Evolutionary conservation across 805 yeast genomes (phyloP).

Genomic region (Suhomyces tanzawaensis): DNA sequence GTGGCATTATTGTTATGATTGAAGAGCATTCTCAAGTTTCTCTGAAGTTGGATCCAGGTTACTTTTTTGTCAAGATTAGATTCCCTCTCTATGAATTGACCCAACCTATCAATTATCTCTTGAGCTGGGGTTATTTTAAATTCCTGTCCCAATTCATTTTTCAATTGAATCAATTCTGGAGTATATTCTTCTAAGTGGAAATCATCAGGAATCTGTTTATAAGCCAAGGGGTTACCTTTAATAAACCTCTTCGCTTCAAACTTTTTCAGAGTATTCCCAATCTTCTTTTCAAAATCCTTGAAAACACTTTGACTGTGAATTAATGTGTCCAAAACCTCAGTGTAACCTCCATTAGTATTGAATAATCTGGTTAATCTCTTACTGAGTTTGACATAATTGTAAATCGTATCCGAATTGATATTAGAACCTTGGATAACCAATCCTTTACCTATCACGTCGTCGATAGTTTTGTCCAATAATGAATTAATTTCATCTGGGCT

Average conservation of each 20-base stretch:
- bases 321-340: constrained; percentile 56
- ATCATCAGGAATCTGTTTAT: constrained; percentile 33
- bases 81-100: constrained; percentile 15
- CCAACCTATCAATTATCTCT: constrained; percentile 16
- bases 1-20: constrained; percentile 31
- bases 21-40: constrained; percentile 32
- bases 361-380: constrained; percentile 27
- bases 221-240: too few species aligned
- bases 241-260: neutral
- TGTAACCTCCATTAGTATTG: constrained; percentile 55
- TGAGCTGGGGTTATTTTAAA: constrained; percentile 15
- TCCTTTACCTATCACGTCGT: constrained; percentile 12
- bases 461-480: constrained; percentile 15
- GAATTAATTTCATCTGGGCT: constrained; percentile 14
- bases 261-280: constrained; percentile 5
- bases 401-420: constrained; percentile 12
- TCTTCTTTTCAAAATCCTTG: constrained; percentile 20
- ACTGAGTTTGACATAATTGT: constrained; percentile 15
- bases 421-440: constrained; percentile 13
- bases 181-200: constrained; percentile 32
- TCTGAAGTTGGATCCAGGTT: constrained; percentile 25
- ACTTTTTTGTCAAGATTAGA: constrained; percentile 16
- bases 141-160: constrained; percentile 13
- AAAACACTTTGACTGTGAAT: constrained; percentile 42
- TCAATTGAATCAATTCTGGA: constrained; percentile 28